A percentile compares a stretch with the other conserved stretches of the same genome.
Conservation (phyloP, 495 filamentous ascomycete species). For the Hyphodiscus hymeniophilus region DNA sequence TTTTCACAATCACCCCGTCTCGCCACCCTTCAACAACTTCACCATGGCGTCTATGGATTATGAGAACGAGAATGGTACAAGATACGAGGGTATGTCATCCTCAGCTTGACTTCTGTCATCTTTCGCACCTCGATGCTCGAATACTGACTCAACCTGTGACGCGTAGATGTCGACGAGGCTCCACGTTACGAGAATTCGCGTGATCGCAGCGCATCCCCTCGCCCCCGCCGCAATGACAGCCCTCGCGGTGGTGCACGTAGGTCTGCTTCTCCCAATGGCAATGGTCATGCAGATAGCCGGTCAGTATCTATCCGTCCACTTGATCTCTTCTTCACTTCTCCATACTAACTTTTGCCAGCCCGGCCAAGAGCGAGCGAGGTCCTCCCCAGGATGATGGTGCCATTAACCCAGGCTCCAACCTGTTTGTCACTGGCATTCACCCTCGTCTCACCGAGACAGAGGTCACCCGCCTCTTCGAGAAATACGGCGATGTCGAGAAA, state of each 20-base stretch:
- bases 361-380: slow-evolving; percentile 44
- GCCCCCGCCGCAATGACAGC: slow-evolving; percentile 58
- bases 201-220: slow-evolving; percentile 88
- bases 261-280: slow-evolving; percentile 64
- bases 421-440: slow-evolving; percentile 97
- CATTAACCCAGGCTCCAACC: slow-evolving; percentile 89
- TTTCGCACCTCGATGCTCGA: slow-evolving; percentile 12
- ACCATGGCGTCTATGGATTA: slow-evolving; percentile 67
- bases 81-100: slow-evolving; percentile 61
- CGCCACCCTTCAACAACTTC: slow-evolving; percentile 9
- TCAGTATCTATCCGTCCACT: slow-evolving; percentile 42
- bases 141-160: slow-evolving; percentile 26
- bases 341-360: slow-evolving; percentile 23
- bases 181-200: slow-evolving; percentile 66
- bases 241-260: slow-evolving; percentile 65
- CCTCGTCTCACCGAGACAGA: slow-evolving; percentile 87
- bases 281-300: slow-evolving; percentile 57
- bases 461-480: slow-evolving; percentile 90
- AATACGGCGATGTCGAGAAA: slow-evolving; percentile 97
- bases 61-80: slow-evolving; percentile 72
- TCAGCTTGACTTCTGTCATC: not conserved
- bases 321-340: not conserved
- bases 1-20: slow-evolving; percentile 6
- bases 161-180: slow-evolving; percentile 60
- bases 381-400: slow-evolving; percentile 66